Percentiles rank a stretch among this genome's conserved stretches.
Evolutionary conservation across 2,329 filamentous ascomycete genomes (phyloP).

Genomic region (Pezicula neosporulosa): DNA sequence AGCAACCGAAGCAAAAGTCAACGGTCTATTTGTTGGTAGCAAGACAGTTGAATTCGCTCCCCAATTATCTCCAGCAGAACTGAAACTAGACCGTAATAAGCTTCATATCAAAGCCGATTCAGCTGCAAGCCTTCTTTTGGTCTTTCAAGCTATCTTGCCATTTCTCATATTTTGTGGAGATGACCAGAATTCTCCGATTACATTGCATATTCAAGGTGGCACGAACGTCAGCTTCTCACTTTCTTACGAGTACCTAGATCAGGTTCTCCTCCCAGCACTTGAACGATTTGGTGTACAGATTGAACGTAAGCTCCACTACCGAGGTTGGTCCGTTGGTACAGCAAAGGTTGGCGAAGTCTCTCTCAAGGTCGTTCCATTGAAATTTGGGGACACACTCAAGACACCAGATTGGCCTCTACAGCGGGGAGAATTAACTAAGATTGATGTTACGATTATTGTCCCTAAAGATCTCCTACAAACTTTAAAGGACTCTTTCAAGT

Average conservation of each 20-base stretch:
- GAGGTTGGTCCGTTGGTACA: conserved; percentile 43
- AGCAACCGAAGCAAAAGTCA: conserved; percentile 46
- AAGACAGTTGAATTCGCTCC: conserved; percentile 28
- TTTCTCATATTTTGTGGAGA: conserved; percentile 54
- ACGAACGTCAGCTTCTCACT: conserved; percentile 56
- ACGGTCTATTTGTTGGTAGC: conserved; percentile 48
- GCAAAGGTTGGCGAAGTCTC: conserved; percentile 30
- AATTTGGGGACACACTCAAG: conserved; percentile 34
- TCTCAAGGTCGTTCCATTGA: conserved; percentile 41
- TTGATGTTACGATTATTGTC: conserved; percentile 50
- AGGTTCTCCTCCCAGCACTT: conserved; percentile 54
- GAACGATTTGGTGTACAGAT: conserved; percentile 48
- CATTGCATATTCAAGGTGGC: conserved; percentile 51
- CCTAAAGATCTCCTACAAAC: conserved; percentile 39
- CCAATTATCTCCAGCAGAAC: conserved; percentile 22
- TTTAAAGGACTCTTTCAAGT: conserved; percentile 37
- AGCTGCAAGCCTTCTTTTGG: conserved; percentile 52
- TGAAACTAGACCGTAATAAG: conserved; percentile 34
- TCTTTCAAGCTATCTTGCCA: conserved; percentile 58
- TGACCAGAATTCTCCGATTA: conserved; percentile 38
- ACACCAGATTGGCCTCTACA: conserved; percentile 23
- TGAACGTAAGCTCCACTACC: conserved; percentile 38
- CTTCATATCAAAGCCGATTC: conserved; percentile 47
- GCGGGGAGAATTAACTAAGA: conserved; percentile 33
- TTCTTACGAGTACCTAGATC: conserved; percentile 60